Percentiles rank a stretch among this genome's conserved stretches.
These are phyloP conservation scores for Auricularia heimuer DNA, from an alignment of 768 basidiomycete species.

Conservation along the genomic window DNA sequence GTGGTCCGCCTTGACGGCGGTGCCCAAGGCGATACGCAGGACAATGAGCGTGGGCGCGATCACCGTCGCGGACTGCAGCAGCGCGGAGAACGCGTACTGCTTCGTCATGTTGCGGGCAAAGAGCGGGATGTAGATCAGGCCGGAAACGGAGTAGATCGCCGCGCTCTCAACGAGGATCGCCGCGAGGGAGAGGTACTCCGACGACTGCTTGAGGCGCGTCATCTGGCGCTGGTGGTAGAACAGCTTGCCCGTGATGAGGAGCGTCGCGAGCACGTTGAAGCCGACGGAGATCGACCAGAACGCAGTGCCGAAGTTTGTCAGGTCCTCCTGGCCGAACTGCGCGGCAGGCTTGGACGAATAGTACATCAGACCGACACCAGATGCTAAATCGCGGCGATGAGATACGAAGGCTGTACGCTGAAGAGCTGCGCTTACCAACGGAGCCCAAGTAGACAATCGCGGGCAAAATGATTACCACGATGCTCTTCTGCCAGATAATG, in stretches of 20 bases:
- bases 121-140: slow-evolving; percentile 22
- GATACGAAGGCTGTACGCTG: too few species aligned
- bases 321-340: background rate
- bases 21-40: background rate
- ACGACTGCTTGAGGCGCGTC: slow-evolving; percentile 15
- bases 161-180: slow-evolving; percentile 30
- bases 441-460: background rate
- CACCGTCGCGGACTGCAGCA: background rate
- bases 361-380: background rate
- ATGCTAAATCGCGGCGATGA: background rate
- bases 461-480: background rate
- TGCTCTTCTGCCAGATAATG: background rate
- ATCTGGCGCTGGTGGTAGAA: slow-evolving; percentile 3
- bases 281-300: slow-evolving; percentile 16
- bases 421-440: background rate
- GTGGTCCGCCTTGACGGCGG: background rate
- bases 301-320: background rate
- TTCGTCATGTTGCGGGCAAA: slow-evolving; percentile 15
- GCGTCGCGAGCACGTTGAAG: slow-evolving; percentile 25
- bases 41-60: background rate
- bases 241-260: slow-evolving; percentile 24
- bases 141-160: slow-evolving; percentile 17
- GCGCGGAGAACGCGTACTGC: background rate
- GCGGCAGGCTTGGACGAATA: background rate
- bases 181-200: slow-evolving; percentile 1